Base-by-base conservation (phyloP, 225 moss, liverwort and hornwort genomes). In the Anthoceros angustus region DNA sequence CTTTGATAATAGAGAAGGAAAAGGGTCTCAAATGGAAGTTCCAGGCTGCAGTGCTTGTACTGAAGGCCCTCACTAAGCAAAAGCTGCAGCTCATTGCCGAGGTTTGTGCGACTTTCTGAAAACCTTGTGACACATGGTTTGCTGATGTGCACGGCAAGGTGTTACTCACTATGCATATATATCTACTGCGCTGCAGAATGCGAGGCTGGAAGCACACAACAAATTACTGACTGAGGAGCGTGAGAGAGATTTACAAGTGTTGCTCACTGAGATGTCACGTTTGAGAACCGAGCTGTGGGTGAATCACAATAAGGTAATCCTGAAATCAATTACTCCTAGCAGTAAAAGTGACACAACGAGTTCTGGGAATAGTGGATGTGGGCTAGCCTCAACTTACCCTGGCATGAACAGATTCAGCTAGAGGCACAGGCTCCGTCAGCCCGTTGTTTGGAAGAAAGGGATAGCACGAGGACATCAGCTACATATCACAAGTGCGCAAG, bases 21-120 rank as follows among this genome's bases (percentile, higher is more conserved):
- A 72, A 68, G 40, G 39, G 25, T 38, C 32, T 72, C 25, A 66
- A 67, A 67, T 72, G 67, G 72, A 72, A 72, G 49, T 62, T 72
- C 0, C 72, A 72, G 62, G 72, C 72, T 14, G 72, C 72, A 16
- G 72, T 72, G 43, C 72, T 39, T 41, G 62, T 72, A 14, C 66
- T 72, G 0, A 72, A 42, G 49, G 15, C 62, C 39, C 66, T 67
- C 40, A 72, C 72, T 0, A 26, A 63, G 43, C 72, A 67, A 7
- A 62, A 72, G 45, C 62, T 72, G 15, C 42, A 40, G 9, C 12
- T 49, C 23, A 40, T 63, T 46, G 67, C 72, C 2, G 43, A 72
- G 72, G 72, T 72, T 42, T 42, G 66, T 25, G 5, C 40, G 16
- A 3, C 55, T 7, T 20, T 23, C 23, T 55, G 4, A 55, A 7